Evolutionary conservation across 2,329 filamentous ascomycete species (phyloP), one percentile per base, ranked within the genome.

Genomic region (Truncatella angustata): DNA sequence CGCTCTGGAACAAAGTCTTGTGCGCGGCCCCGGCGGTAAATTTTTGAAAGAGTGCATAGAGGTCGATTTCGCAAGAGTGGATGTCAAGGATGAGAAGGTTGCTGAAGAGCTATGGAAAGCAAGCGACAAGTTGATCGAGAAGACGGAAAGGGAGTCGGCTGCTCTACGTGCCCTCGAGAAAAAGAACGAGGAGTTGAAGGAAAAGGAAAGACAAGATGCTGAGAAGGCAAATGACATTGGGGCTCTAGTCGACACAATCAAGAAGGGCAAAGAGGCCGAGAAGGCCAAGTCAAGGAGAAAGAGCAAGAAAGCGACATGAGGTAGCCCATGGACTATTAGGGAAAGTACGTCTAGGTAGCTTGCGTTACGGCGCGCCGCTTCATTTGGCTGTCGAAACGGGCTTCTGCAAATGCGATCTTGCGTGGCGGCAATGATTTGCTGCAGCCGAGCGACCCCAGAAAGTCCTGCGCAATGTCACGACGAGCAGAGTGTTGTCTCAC

Each of bases 21-120:
- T 81, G 4, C 78, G 85, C 30, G 83, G 80, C 1, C 63, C 70
- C 1, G 89, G 89, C 7, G 89, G 87, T 0, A 86, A 80, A 64
- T 66, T 95, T 45, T 79, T 99, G 66, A 97, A 97, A 71, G 95
- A 97, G 70, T 97, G 93, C 66, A 84, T 82, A 60, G 82, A 90
- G 64, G 79, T 92, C 16, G 82, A 87, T 56, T 87, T 84, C 67
- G 79, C 86, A 23, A 79, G 90, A 49, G 76, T 73, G 23, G 92
- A 97, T 63, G 78, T 97, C 40, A 80, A 80, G 58, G 88, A 96
- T 64, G 91, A 95, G 58, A 81, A 80, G 18, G 73, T 89, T 26
- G 91, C 91, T 53, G 91, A 95, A 79, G 83, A 86, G 67, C 75
- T 99, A 14, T 99, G 93, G 93, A 84, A 95, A 65, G 85, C 89